Evolutionary conservation across 2,329 filamentous ascomycete genomes (phyloP).

Genomic region (Ophiostoma himal-ulmi): DNA sequence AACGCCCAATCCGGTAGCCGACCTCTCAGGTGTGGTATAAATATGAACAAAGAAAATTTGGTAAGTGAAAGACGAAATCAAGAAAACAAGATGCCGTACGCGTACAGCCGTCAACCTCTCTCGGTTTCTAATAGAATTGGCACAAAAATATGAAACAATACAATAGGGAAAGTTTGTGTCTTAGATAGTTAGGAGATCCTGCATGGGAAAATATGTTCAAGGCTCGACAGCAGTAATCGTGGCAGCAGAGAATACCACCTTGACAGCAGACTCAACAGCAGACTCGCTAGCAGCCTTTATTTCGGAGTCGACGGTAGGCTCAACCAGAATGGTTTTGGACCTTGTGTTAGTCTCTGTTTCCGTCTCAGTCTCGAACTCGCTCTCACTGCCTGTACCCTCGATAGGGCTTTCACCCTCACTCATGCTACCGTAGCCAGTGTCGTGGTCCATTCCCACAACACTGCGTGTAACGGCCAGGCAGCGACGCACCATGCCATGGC

Average conservation of each 20-base stretch:
- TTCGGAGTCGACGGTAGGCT: no score
- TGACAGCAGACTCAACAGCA: not conserved
- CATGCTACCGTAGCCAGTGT: constrained; percentile 55
- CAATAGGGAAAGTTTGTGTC: not conserved
- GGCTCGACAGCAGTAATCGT: not conserved
- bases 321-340: no score
- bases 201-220: not conserved
- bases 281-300: not conserved
- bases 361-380: not conserved
- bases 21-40: not conserved
- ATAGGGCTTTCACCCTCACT: constrained; percentile 41
- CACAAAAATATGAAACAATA: not conserved
- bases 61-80: not conserved
- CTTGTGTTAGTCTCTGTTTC: not conserved
- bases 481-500: constrained; percentile 49
- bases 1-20: constrained; percentile 8
- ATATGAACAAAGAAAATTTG: constrained; percentile 4
- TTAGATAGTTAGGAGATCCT: no score
- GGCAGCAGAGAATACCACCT: not conserved
- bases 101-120: not conserved
- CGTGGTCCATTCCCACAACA: constrained; percentile 54
- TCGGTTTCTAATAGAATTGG: not conserved
- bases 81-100: not conserved
- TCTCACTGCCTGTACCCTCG: constrained; percentile 18
- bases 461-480: constrained; percentile 53